Evolutionary conservation across 176 grass and related monocot species (phyloP).

Genomic region (Oryza punctata): DNA sequence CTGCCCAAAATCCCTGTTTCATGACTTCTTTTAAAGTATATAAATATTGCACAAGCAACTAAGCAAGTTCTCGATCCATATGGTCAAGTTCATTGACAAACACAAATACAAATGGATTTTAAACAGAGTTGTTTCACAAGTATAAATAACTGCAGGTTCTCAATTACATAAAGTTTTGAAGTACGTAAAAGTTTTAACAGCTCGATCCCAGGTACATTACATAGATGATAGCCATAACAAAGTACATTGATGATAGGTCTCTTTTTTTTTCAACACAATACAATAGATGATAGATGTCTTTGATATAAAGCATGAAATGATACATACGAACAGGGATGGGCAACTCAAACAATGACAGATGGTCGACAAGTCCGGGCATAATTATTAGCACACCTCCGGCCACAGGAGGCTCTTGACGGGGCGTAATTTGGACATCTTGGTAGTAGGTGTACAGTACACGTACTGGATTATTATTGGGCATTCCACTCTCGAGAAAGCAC

Average conservation of each 20-base stretch:
- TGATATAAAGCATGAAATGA: constrained; percentile 15
- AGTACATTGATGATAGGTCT: not conserved
- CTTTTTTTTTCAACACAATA: not conserved
- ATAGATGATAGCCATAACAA: not conserved
- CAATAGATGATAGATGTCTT: not conserved
- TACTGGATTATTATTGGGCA: constrained; percentile 39
- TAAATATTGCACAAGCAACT: not conserved
- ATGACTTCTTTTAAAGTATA: not conserved
- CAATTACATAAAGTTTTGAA: not conserved
- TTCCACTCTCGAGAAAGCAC: not conserved
- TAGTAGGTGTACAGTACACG: constrained; percentile 23
- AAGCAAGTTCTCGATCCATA: not conserved
- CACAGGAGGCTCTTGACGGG: not conserved
- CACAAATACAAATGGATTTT: not conserved
- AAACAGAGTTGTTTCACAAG: not conserved
- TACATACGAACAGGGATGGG: constrained; percentile 27
- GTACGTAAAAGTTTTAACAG: not conserved
- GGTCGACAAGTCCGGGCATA: constrained; percentile 4
- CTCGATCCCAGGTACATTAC: not conserved
- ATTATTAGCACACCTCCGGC: constrained; percentile 23
- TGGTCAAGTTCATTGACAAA: not conserved
- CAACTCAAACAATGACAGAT: constrained; percentile 4
- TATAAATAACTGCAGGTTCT: not conserved
- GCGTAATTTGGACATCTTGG: not conserved
- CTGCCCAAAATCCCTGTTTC: not conserved